These are phyloP conservation scores for Sarcodon sp. DNA, from an alignment of 768 basidiomycete genomes.

Conservation along the genomic window DNA sequence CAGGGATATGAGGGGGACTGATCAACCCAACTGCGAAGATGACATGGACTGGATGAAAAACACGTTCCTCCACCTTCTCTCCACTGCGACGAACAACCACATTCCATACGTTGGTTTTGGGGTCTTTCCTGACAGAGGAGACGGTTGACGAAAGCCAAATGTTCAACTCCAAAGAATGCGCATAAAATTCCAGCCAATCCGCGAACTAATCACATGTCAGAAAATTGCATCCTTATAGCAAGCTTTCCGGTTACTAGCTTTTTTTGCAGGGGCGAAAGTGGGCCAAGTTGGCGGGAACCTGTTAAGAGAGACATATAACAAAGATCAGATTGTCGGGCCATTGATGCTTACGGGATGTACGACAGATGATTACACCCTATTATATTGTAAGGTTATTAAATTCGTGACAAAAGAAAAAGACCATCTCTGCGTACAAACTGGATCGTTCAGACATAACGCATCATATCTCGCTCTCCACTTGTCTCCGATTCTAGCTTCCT, in stretches of 20 bases:
- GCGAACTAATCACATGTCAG: conserved; percentile 28
- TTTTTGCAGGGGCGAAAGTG: conserved; percentile 39
- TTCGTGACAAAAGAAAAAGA: neutral
- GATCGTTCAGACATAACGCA: conserved; percentile 52
- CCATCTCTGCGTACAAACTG: conserved; percentile 39
- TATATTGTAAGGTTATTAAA: conserved; percentile 5
- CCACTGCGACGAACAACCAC: conserved; percentile 21
- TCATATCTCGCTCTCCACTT: conserved; percentile 59
- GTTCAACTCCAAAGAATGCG: conserved; percentile 44
- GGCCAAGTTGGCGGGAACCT: conserved; percentile 7
- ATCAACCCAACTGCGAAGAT: conserved; percentile 22
- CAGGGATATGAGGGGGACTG: conserved; percentile 18
- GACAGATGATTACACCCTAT: conserved; percentile 40
- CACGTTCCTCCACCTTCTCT: conserved; percentile 13
- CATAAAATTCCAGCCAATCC: conserved; percentile 57
- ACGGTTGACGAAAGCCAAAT: conserved; percentile 38
- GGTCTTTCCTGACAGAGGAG: conserved; percentile 10
- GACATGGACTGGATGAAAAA: conserved; percentile 19
- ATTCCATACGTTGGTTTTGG: conserved; percentile 13
- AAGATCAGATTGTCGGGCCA: neutral
- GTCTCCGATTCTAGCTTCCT: conserved; percentile 43
- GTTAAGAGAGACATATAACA: no score
- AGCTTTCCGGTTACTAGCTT: conserved; percentile 16
- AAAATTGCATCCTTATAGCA: neutral
- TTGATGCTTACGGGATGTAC: conserved; percentile 30